phyloP scores from a whole-genome alignment of 2,329 filamentous ascomycete genomes.

The Sarocladium brachiariae region DNA sequence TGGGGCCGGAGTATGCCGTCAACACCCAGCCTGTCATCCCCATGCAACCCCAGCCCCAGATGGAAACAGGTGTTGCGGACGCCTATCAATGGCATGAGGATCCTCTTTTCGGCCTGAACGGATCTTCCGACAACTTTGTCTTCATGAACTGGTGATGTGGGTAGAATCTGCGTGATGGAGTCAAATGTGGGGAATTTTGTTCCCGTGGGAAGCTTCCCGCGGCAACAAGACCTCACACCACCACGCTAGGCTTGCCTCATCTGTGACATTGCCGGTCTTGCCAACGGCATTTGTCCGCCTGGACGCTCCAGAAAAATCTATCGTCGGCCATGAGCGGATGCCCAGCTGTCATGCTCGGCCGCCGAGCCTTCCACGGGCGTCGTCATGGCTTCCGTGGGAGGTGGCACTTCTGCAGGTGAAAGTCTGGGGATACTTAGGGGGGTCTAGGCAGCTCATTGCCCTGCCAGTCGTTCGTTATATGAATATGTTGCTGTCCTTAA shows the following conservation, averaged over 20 bases:
- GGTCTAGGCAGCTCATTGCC: background rate
- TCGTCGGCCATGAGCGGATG: background rate
- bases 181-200: background rate
- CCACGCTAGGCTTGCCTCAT: background rate
- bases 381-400: background rate
- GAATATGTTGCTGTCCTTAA: background rate
- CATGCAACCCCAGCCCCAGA: background rate
- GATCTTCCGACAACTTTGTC: conserved; percentile 20
- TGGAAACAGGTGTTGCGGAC: conserved; percentile 10
- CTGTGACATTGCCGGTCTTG: background rate
- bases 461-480: background rate
- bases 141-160: conserved; percentile 12
- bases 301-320: background rate
- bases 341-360: background rate
- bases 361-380: background rate
- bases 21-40: background rate
- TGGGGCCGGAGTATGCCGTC: conserved; percentile 6
- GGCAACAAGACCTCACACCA: background rate
- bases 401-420: background rate
- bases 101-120: conserved; percentile 25
- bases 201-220: conserved; percentile 6
- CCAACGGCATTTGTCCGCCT: background rate
- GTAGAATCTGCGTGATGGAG: background rate
- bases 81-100: conserved; percentile 19
- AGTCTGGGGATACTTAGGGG: background rate